A percentile compares a stretch with the other conserved stretches of the same genome.
Conservation (phyloP, 306 rosid genomes). For the Vigna unguiculata region DNA sequence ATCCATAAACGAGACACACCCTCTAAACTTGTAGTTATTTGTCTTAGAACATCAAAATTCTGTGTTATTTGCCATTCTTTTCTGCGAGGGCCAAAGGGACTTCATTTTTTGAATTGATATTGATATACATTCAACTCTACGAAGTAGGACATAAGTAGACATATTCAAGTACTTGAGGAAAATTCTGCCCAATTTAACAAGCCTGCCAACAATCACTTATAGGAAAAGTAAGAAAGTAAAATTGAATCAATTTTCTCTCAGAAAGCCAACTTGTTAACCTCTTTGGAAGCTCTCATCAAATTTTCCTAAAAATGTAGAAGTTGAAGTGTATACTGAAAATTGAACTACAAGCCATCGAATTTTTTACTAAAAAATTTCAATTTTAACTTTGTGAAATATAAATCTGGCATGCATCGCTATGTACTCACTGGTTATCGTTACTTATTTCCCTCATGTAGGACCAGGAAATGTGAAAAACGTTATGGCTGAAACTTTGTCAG, state of each 20-base stretch:
- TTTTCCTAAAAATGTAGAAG: background rate
- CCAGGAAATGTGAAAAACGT: conserved; percentile 47
- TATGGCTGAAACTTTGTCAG: conserved; percentile 64
- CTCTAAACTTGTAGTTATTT: conserved; percentile 2
- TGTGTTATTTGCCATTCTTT: background rate
- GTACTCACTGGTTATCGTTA: conserved; percentile 15
- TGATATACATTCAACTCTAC: conserved; percentile 5
- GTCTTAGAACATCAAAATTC: conserved; percentile 18
- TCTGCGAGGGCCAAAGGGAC: background rate
- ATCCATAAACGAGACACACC: conserved; percentile 32
- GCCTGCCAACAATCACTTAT: background rate
- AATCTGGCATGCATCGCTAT: conserved; percentile 2
- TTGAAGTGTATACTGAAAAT: conserved; percentile 2
- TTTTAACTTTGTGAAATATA: too few species aligned
- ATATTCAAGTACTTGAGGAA: background rate
- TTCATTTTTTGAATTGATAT: conserved; percentile 1
- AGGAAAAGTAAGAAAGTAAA: background rate
- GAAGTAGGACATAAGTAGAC: conserved; percentile 8
- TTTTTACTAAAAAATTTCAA: conserved; percentile 13
- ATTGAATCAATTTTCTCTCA: background rate
- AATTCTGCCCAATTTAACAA: background rate
- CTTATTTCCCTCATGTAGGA: conserved; percentile 51
- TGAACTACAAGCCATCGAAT: conserved; percentile 9
- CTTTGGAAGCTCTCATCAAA: background rate
- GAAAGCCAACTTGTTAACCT: background rate